A percentile compares a stretch with the other conserved stretches of the same genome.
These are phyloP conservation scores for Scheffersomyces parashehatae DNA, from an alignment of 1,139 yeast species.

Conservation along the genomic window DNA sequence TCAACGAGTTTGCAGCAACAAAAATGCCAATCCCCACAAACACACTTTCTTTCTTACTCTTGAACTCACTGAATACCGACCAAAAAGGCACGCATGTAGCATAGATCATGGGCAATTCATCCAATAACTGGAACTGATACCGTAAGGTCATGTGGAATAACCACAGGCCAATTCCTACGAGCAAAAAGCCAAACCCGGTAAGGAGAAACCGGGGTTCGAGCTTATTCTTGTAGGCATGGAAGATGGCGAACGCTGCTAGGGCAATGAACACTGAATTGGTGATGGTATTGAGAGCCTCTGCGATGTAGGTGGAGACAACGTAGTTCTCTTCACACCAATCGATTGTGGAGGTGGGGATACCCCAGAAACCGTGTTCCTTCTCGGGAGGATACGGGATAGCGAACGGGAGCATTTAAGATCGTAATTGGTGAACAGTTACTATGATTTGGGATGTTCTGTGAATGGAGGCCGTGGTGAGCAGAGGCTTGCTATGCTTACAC, in stretches of 20 bases:
- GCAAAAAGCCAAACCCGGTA: slow-evolving; percentile 74
- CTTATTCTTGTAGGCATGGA: slow-evolving; percentile 57
- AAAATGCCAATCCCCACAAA: slow-evolving; percentile 60
- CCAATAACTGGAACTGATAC: slow-evolving; percentile 86
- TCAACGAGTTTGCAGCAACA: slow-evolving; percentile 54
- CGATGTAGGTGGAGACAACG: slow-evolving; percentile 78
- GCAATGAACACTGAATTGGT: slow-evolving; percentile 73
- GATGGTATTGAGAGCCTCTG: slow-evolving; percentile 83
- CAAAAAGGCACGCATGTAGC: slow-evolving; percentile 96
- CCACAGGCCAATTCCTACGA: slow-evolving; percentile 94
- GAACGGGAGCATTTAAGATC: slow-evolving; percentile 44
- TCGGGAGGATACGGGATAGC: slow-evolving; percentile 49
- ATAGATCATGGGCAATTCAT: slow-evolving; percentile 96
- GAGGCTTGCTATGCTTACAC: not conserved
- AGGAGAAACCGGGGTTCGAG: slow-evolving; percentile 71
- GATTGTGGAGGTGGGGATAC: slow-evolving; percentile 65
- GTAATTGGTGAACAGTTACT: not conserved
- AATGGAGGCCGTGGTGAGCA: not conserved
- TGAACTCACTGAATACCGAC: slow-evolving; percentile 75
- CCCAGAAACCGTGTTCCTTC: slow-evolving; percentile 47
- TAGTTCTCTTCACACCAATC: slow-evolving; percentile 98
- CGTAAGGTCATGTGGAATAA: slow-evolving; percentile 92
- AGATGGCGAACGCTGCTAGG: slow-evolving; percentile 67
- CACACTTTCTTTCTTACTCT: slow-evolving; percentile 34
- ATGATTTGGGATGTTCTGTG: not conserved